phyloP scores from a whole-genome alignment of 208 protist genomes.

The Acanthamoeba sp. region DNA sequence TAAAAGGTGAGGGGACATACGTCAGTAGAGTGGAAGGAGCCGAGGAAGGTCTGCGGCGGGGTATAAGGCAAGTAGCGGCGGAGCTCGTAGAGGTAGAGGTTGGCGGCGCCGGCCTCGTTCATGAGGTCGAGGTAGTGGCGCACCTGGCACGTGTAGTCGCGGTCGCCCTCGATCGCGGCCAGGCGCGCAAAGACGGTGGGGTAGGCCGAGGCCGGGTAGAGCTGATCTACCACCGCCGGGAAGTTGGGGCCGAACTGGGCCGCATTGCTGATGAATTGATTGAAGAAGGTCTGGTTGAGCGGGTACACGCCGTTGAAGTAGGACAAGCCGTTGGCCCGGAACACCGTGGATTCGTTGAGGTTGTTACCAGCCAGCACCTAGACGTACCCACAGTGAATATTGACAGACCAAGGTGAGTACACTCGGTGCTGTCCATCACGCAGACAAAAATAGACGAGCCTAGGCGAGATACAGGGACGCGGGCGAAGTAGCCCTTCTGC shows the following conservation, averaged over 20 bases:
- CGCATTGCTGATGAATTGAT: constrained; percentile 27
- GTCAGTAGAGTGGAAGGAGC: constrained; percentile 43
- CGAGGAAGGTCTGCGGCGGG: constrained; percentile 38
- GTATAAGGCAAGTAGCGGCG: neutral
- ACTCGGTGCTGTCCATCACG: neutral
- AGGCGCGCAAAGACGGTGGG: neutral
- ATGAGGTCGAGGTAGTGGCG: constrained; percentile 35
- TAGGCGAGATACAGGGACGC: neutral
- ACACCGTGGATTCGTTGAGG: constrained; percentile 17
- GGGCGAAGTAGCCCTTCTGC: constrained; percentile 29
- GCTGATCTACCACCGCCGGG: neutral
- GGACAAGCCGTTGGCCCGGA: neutral
- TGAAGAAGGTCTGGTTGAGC: constrained; percentile 31
- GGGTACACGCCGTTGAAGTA: constrained; percentile 53
- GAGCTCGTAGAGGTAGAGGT: constrained; percentile 25
- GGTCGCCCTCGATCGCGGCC: constrained; percentile 17
- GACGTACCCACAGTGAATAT: neutral
- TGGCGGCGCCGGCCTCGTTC: neutral
- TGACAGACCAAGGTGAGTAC: neutral
- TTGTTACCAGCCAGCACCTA: constrained; percentile 5
- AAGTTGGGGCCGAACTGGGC: constrained; percentile 33
- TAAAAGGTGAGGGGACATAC: neutral
- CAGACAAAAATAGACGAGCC: too few relatives aligned
- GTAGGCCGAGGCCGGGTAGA: constrained; percentile 39
- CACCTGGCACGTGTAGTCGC: constrained; percentile 50